Base-by-base conservation (phyloP, 2,329 filamentous ascomycete genomes). In the Penicillium sclerotiorum region DNA sequence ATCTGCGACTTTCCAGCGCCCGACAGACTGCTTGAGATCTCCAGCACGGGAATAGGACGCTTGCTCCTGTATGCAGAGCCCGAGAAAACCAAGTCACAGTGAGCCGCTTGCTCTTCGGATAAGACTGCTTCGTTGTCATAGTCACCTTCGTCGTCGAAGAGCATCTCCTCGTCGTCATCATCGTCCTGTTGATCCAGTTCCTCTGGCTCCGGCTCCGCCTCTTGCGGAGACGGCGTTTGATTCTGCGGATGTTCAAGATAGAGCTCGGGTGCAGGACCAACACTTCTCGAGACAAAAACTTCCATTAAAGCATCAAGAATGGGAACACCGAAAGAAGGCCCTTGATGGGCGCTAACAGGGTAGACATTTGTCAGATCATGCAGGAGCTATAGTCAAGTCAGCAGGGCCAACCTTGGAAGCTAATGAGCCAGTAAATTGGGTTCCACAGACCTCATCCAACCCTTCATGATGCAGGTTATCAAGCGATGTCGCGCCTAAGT, bases 1-100 rank as follows among this genome's bases (percentile, higher is more conserved):
- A 87, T 62, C 28, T 81, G 77, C 1, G 83, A 81, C 66, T 84
- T 85, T 8, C 83, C 84, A 9, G 75, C 70, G 21, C 75, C 76
- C 3, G 81, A 70, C 11, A 70, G 69, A 28, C 72, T 67, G 43
- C 80, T 81, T 17, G 77, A 73, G 38, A 86, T 70, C 61, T 85
- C 82, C 43, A 86, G 57, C 5, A 80, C 70, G 0, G 77, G 72
- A 30, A 20, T 22, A 25, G 54, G 25, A 23, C 48, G 35, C 18
- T 52, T 57, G 33, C 17, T 44, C 20, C 41, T 52, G 25, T 44
- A 25, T 7, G 47, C 38, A n/a, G 43, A 42, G 11, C 45, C 45
- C 3, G 52, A 32, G 35, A 53, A 52, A 25, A 55, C 40, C 13
- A 39, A 13, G 20, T 47, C 47, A 17, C 40, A 38, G 37, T 42